Conservation (phyloP, 2,329 filamentous ascomycete genomes). For the Monilinia laxa region DNA sequence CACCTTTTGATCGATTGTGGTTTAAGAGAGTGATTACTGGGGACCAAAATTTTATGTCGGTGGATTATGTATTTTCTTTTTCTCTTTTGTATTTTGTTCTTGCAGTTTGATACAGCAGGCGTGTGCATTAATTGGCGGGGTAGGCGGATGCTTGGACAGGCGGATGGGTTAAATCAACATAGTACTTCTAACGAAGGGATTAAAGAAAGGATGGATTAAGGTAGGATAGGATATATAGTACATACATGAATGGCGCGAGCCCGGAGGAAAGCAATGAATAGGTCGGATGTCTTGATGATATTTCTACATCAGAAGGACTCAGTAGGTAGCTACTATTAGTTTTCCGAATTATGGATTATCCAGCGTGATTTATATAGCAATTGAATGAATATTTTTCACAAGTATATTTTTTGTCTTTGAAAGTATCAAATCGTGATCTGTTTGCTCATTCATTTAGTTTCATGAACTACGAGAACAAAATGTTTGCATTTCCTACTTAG, state of each 20-base stretch:
- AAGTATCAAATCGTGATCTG: not conserved
- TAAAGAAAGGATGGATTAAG: not conserved
- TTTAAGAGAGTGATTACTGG: not conserved
- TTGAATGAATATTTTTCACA: not conserved
- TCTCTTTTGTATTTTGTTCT: not conserved
- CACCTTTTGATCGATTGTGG: not conserved
- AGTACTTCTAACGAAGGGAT: not conserved
- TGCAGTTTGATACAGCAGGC: not conserved
- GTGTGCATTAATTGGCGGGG: not conserved
- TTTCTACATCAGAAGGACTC: not conserved
- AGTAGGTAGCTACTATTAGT: constrained; percentile 9
- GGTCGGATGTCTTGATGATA: not conserved
- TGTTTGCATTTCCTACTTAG: not conserved
- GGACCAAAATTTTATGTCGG: not conserved
- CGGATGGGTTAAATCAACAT: not conserved
- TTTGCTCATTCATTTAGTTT: not conserved
- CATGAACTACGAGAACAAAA: not conserved
- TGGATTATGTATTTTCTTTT: not conserved
- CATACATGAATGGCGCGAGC: constrained; percentile 19
- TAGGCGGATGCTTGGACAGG: not conserved
- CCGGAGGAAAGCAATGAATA: constrained; percentile 1
- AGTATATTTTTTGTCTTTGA: not conserved
- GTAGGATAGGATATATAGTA: not conserved
- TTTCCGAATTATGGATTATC: not conserved
- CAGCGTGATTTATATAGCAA: not conserved